Evolutionary conservation across 495 filamentous ascomycete genomes (phyloP).

Genomic region (Viridothelium virens): DNA sequence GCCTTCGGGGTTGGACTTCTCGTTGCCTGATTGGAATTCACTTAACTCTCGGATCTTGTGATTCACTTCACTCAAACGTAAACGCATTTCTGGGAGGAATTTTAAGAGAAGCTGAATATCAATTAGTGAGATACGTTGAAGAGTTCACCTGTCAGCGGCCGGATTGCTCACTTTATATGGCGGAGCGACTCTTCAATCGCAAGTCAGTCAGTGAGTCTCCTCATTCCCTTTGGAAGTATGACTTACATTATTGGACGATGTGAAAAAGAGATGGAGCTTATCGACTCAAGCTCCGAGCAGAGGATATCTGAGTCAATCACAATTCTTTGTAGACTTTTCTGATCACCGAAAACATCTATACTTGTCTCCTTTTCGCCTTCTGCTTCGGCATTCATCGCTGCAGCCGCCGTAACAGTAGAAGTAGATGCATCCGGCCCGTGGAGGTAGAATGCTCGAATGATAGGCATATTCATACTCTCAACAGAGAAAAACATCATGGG

Average conservation of each 20-base stretch:
- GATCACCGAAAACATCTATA: neutral
- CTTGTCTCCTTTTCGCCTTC: neutral
- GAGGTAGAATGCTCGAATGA: constrained; percentile 1
- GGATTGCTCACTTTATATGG: neutral
- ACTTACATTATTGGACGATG: constrained; percentile 2
- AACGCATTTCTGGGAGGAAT: neutral
- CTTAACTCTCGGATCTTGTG: neutral
- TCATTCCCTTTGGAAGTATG: neutral
- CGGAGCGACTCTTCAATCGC: neutral
- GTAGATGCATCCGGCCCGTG: neutral
- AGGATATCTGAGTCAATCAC: neutral
- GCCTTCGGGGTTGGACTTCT: neutral
- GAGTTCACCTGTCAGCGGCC: neutral
- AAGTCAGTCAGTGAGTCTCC: neutral
- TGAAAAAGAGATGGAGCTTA: neutral
- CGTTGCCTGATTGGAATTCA: neutral
- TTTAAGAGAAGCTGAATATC: neutral
- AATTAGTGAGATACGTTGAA: constrained; percentile 3
- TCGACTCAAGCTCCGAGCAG: neutral
- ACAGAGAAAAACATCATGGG: neutral
- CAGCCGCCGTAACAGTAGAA: neutral
- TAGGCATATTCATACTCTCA: neutral
- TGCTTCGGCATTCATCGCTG: neutral
- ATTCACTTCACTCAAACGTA: neutral
- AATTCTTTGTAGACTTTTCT: neutral